Percentiles rank a stretch among this genome's conserved stretches.
phyloP scores from a whole-genome alignment of 1,284 basidiomycete species.

The Microbotryomycetes sp. region DNA sequence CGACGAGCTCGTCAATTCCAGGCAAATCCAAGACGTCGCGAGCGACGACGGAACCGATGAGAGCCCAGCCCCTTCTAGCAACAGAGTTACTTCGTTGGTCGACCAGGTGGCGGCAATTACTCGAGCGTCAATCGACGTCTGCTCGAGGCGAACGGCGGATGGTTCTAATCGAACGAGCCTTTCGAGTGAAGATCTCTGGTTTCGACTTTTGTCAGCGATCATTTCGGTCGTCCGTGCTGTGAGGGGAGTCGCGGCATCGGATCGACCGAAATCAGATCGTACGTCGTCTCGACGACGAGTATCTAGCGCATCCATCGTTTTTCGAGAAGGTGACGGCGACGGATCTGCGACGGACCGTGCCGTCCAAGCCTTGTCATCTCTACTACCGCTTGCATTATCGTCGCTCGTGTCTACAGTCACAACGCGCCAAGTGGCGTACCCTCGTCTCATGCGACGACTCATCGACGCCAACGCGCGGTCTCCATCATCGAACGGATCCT shows the following conservation, averaged over 20 bases:
- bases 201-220: conserved; percentile 69
- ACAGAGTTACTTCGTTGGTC: conserved; percentile 39
- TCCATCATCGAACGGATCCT: conserved; percentile 45
- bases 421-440: conserved; percentile 77
- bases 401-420: conserved; percentile 76
- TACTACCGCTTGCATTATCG: conserved; percentile 79
- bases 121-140: conserved; percentile 28
- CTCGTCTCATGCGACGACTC: conserved; percentile 80
- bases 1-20: conserved; percentile 41
- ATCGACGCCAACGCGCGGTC: conserved; percentile 49
- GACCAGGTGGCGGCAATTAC: conserved; percentile 46
- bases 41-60: neutral
- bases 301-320: conserved; percentile 21
- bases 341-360: conserved; percentile 37
- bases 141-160: conserved; percentile 20
- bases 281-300: conserved; percentile 14
- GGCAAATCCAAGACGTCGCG: neutral
- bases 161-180: conserved; percentile 33
- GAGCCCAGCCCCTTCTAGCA: neutral
- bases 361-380: conserved; percentile 55
- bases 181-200: conserved; percentile 82
- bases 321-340: conserved; percentile 27
- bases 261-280: conserved; percentile 4
- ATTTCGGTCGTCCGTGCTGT: conserved; percentile 69
- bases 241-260: conserved; percentile 45